These are phyloP conservation scores for Agaricales sp. DNA, from an alignment of 1,284 basidiomycete genomes.

Conservation along the genomic window DNA sequence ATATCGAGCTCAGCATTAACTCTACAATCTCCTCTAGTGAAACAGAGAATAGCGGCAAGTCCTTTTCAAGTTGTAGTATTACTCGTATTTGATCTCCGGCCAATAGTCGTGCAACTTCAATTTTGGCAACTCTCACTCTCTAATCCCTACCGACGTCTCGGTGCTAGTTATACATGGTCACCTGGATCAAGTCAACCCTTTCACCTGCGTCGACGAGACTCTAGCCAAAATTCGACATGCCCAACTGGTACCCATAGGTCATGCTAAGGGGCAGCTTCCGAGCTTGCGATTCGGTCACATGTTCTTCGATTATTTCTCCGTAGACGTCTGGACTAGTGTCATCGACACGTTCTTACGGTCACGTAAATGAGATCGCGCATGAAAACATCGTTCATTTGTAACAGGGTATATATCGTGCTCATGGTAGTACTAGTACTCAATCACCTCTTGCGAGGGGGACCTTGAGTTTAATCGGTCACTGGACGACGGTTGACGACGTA, in stretches of 20 bases:
- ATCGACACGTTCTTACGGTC: conserved; percentile 22
- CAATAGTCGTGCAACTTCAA: background rate
- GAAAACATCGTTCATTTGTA: too few relatives aligned
- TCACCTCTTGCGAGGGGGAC: too few relatives aligned
- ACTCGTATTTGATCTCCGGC: background rate
- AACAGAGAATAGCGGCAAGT: conserved; percentile 7
- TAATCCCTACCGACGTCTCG: conserved; percentile 13
- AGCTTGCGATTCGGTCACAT: conserved; percentile 30
- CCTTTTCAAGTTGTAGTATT: background rate
- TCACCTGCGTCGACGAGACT: conserved; percentile 20
- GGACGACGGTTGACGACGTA: too few relatives aligned
- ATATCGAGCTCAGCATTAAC: too few relatives aligned
- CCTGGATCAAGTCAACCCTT: conserved; percentile 28
- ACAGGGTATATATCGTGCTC: too few relatives aligned
- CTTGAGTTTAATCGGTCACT: too few relatives aligned
- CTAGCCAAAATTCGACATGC: conserved; percentile 8
- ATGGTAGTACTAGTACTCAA: too few relatives aligned
- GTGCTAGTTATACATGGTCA: conserved; percentile 33
- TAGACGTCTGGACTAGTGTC: conserved; percentile 28
- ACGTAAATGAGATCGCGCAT: background rate
- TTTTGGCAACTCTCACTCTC: background rate
- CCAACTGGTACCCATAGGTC: conserved; percentile 14
- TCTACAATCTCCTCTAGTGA: too few relatives aligned
- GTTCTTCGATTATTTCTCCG: conserved; percentile 34
- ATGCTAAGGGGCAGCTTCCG: conserved; percentile 30